Conservation (phyloP, 768 basidiomycete genomes). For the Boletus rufocinnamomeus region DNA sequence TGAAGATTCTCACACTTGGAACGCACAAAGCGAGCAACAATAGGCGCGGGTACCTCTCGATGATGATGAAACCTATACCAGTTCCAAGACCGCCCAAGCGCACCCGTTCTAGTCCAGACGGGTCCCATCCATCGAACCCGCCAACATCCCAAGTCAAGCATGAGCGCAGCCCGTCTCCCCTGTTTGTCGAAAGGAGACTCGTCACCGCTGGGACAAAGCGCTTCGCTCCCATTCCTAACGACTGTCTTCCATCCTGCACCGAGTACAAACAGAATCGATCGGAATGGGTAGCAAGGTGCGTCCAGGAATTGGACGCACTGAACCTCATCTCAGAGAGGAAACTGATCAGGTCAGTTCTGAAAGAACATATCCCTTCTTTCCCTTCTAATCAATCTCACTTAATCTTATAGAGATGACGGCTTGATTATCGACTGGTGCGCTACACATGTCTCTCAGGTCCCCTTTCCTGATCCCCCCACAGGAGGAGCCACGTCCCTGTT, state of each 20-base stretch:
- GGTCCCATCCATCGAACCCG: not conserved
- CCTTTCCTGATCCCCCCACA: conserved; percentile 12
- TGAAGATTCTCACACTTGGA: conserved; percentile 8
- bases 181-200: conserved; percentile 16
- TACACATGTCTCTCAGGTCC: not conserved
- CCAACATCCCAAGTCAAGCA: conserved; percentile 16
- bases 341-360: conserved; percentile 29
- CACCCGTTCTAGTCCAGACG: not conserved
- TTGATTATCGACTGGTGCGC: conserved; percentile 34
- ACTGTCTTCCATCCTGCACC: conserved; percentile 25
- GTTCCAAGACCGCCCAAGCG: conserved; percentile 20
- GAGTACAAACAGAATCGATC: conserved; percentile 24
- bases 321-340: conserved; percentile 28
- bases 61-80: conserved; percentile 5
- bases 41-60: not conserved
- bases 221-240: conserved; percentile 29
- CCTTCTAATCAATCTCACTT: not conserved
- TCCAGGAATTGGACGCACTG: conserved; percentile 22
- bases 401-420: conserved; percentile 30
- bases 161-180: conserved; percentile 25
- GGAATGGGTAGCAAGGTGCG: conserved; percentile 24
- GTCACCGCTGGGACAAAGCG: conserved; percentile 31
- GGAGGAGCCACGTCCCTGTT: conserved; percentile 34
- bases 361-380: not conserved
- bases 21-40: too few species aligned